phyloP scores from a whole-genome alignment of 768 basidiomycete species.

The Rhizopogon vesiculosus region DNA sequence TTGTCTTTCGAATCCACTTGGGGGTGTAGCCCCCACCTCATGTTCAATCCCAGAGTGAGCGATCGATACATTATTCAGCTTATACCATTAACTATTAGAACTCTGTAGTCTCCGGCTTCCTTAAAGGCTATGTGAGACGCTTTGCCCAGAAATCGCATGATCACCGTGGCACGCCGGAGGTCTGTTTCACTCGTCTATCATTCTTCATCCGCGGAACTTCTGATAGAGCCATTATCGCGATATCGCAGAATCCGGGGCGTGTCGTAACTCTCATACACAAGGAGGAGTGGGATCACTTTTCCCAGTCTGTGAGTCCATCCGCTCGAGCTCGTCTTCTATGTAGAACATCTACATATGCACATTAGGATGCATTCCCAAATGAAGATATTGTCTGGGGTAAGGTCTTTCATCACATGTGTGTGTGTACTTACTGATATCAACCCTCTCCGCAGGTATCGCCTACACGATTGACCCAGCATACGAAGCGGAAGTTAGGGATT shows the following conservation, averaged over 20 bases:
- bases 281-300: slow-evolving; percentile 81
- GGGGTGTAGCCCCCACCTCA: slow-evolving; percentile 73
- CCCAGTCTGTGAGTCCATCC: slow-evolving; percentile 43
- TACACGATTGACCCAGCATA: slow-evolving; percentile 82
- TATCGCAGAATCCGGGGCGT: slow-evolving; percentile 66
- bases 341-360: not conserved
- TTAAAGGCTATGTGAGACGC: slow-evolving; percentile 86
- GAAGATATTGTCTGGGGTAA: slow-evolving; percentile 59
- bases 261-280: slow-evolving; percentile 90
- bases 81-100: not conserved
- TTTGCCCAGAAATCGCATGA: slow-evolving; percentile 93
- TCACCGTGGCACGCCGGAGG: slow-evolving; percentile 87
- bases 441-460: slow-evolving; percentile 54
- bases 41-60: slow-evolving; percentile 59
- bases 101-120: slow-evolving; percentile 65
- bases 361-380: slow-evolving; percentile 26
- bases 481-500: slow-evolving; percentile 72
- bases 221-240: not conserved
- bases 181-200: slow-evolving; percentile 20
- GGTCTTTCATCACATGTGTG: slow-evolving; percentile 2
- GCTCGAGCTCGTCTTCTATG: not conserved
- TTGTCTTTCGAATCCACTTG: not conserved
- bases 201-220: not conserved
- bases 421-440: not conserved
- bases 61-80: not conserved